These are phyloP conservation scores for Inonotus hispidus DNA, from an alignment of 1,284 basidiomycete genomes.

Conservation along the genomic window DNA sequence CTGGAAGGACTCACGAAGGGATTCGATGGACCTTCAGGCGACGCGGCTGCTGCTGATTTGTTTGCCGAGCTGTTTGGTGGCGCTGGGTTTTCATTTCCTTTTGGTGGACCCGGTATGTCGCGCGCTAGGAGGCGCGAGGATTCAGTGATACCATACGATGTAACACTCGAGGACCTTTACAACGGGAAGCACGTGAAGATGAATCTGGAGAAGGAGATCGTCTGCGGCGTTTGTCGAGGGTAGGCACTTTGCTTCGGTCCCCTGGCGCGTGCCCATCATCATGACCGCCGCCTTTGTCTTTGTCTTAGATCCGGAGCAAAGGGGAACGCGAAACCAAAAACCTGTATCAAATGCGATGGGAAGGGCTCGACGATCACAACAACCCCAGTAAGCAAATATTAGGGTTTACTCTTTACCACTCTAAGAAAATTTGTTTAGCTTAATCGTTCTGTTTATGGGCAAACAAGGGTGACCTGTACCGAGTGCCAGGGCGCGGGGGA, in stretches of 20 bases:
- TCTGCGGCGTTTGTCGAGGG: slow-evolving; percentile 82
- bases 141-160: slow-evolving; percentile 76
- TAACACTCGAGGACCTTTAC: slow-evolving; percentile 90
- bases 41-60: slow-evolving; percentile 62
- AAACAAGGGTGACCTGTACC: slow-evolving; percentile 56
- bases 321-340: slow-evolving; percentile 73
- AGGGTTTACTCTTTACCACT: neutral
- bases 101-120: slow-evolving; percentile 40
- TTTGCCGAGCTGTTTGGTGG: slow-evolving; percentile 75
- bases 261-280: slow-evolving; percentile 1
- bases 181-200: slow-evolving; percentile 88
- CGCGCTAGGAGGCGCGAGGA: slow-evolving; percentile 57
- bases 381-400: slow-evolving; percentile 33
- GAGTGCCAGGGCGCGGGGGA: slow-evolving; percentile 80
- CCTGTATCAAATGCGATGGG: slow-evolving; percentile 81
- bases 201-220: slow-evolving; percentile 81
- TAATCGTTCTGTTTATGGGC: slow-evolving; percentile 43
- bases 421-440: slow-evolving; percentile 32
- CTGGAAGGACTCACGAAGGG: slow-evolving; percentile 58
- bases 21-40: slow-evolving; percentile 34
- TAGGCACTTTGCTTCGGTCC: slow-evolving; percentile 31
- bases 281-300: slow-evolving; percentile 17
- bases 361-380: slow-evolving; percentile 70
- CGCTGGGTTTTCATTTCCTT: slow-evolving; percentile 46
- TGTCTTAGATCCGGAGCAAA: slow-evolving; percentile 69